A percentile compares a stretch with the other conserved stretches of the same genome.
These are phyloP conservation scores for Citrus sp. DNA, from an alignment of 345 rosid genomes.

Conservation along the genomic window DNA sequence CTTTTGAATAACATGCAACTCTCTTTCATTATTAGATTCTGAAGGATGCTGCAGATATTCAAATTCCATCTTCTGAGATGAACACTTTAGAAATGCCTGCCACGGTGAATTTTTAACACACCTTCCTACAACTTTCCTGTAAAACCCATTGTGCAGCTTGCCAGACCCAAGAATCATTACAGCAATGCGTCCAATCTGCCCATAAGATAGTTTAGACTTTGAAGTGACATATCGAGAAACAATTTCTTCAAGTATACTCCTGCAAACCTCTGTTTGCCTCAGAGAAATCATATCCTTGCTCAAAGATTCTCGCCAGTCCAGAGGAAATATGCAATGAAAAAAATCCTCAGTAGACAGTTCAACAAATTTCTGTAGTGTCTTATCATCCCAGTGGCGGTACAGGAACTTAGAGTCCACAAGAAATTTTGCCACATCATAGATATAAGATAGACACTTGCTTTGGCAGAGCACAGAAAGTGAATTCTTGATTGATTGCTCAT, in stretches of 20 bases:
- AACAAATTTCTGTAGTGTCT: slow-evolving; percentile 7
- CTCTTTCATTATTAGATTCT: neutral
- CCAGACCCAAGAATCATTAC: slow-evolving; percentile 43
- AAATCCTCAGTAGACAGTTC: slow-evolving; percentile 11
- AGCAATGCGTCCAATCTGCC: slow-evolving; percentile 34
- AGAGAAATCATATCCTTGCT: slow-evolving; percentile 26
- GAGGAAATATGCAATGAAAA: slow-evolving; percentile 33
- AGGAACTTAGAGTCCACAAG: slow-evolving; percentile 20
- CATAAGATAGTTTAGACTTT: slow-evolving; percentile 24
- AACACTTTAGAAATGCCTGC: slow-evolving; percentile 24
- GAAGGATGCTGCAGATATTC: neutral
- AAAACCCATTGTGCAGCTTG: neutral
- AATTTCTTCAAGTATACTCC: slow-evolving; percentile 20
- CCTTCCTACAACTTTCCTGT: slow-evolving; percentile 4
- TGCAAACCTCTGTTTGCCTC: slow-evolving; percentile 26
- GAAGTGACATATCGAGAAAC: neutral
- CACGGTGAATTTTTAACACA: slow-evolving; percentile 23
- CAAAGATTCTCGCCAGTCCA: slow-evolving; percentile 31
- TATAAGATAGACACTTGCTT: slow-evolving; percentile 22
- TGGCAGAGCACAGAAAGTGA: slow-evolving; percentile 21
- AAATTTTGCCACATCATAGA: slow-evolving; percentile 32
- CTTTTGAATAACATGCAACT: neutral
- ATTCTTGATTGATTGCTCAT: neutral
- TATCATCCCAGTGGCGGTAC: neutral
- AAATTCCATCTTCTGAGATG: neutral